Conservation (phyloP, 805 yeast genomes). For the Kuraishia cidri region DNA sequence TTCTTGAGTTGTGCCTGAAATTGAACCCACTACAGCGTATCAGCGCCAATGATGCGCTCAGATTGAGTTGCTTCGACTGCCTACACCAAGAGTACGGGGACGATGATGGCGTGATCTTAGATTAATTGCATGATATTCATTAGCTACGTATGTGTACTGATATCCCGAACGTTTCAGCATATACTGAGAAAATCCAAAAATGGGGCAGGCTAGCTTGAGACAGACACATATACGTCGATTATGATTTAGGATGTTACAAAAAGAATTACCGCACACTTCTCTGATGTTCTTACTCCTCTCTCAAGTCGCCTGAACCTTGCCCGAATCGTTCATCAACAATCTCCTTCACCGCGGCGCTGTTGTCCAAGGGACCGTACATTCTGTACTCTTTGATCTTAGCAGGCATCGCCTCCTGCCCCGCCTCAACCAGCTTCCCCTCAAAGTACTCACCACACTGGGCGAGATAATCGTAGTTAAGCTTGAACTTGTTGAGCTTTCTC, state of each 20-base stretch:
- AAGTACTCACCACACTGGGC: conserved; percentile 39
- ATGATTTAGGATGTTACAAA: too few species aligned
- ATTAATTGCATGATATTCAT: too few species aligned
- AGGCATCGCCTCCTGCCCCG: conserved; percentile 26
- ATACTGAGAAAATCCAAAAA: not conserved
- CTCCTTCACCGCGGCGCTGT: conserved; percentile 28
- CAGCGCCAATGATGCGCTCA: conserved; percentile 48
- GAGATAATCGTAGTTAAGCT: conserved; percentile 47
- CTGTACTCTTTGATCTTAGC: conserved; percentile 52
- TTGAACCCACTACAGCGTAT: conserved; percentile 50
- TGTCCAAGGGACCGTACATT: conserved; percentile 51
- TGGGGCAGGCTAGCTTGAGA: too few species aligned
- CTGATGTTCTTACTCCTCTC: too few species aligned
- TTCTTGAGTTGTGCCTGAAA: conserved; percentile 48
- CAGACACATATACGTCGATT: too few species aligned
- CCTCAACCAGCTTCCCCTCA: conserved; percentile 22
- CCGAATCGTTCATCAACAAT: conserved; percentile 30
- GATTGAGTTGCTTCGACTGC: conserved; percentile 51
- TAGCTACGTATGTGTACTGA: too few species aligned
- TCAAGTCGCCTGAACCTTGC: conserved; percentile 15
- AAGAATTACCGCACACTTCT: too few species aligned
- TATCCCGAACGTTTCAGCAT: not conserved
- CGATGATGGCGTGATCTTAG: conserved; percentile 15
- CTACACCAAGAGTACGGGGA: conserved; percentile 10
- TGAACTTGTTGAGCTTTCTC: conserved; percentile 32